Evolutionary conservation across 2,329 filamentous ascomycete species (phyloP), one percentile per base, ranked within the genome.

Genomic region (Rugonectria rugulosa): DNA sequence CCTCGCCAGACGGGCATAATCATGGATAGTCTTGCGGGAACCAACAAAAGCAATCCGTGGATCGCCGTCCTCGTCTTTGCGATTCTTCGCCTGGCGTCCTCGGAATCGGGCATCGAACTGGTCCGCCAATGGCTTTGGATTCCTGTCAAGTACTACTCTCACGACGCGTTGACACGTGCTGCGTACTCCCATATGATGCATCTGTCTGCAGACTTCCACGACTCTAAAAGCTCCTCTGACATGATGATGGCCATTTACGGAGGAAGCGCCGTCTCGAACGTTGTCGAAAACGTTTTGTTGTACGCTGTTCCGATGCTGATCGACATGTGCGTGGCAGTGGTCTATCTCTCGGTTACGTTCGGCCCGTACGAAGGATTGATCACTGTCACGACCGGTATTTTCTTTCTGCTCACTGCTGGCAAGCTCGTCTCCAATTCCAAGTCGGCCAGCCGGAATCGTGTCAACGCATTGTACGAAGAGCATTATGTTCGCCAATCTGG

Each of bases 1-100:
- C 92, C 92, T n/a, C 83, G 89, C 17, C 90, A 95, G 68, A 84
- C 94, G 26, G 92, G 91, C 60, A 85, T 90, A 54, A 87, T 96
- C 60, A 88, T 91, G 60, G 86, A 95, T 66, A 84, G 84, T 57
- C 75, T 96, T 19, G 80, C 80, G 24, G 77, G 79, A 8, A 71
- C 67, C 29, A 78, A 81, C 36, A 73, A 77, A 37, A 77, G 72
- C 53, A 80, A 76, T 47, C 77, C 80, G 1, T 85, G 83, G 83
- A 59, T 77, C 4, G 79, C 83, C 20, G 80, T 85, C 3, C 57
- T 79, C 17, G 70, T 83, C 15, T 85, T 83, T 56, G 81, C 81
- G 10, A 67, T 69, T 7, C 73, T 86, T 24, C 79, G 80, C 47
- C 70, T 86, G n/a, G 70, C 79, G 2, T 76, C 80, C 2, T 86